These are phyloP conservation scores for Truncatella angustata DNA, from an alignment of 2,329 filamentous ascomycete genomes.

Conservation along the genomic window DNA sequence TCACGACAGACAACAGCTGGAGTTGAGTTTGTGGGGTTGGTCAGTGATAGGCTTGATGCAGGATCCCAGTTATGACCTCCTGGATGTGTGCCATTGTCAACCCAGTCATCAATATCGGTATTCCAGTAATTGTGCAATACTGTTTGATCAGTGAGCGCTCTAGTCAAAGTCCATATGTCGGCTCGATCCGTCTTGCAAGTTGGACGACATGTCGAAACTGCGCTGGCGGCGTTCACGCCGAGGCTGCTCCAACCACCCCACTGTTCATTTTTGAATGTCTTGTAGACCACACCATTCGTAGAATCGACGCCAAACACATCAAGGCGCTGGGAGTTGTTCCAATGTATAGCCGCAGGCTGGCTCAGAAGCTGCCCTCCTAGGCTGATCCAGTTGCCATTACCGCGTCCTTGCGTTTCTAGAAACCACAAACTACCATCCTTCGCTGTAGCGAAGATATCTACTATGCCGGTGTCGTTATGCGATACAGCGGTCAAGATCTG, in stretches of 20 bases:
- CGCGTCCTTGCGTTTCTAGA: not conserved
- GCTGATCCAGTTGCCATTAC: not conserved
- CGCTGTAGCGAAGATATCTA: not conserved
- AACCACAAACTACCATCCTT: not conserved
- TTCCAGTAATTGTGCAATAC: not conserved
- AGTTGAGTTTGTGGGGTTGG: not conserved
- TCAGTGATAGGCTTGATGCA: not conserved
- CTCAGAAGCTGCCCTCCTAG: not conserved
- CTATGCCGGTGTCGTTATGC: not conserved
- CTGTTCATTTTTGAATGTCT: not conserved
- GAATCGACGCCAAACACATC: not conserved
- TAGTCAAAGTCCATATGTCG: not conserved
- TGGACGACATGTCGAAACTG: not conserved
- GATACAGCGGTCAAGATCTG: not conserved
- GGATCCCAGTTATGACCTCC: not conserved
- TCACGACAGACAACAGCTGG: constrained; percentile 8
- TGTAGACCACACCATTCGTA: not conserved
- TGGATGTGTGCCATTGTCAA: not conserved
- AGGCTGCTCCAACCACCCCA: not conserved
- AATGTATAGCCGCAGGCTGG: not conserved
- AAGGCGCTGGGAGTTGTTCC: not conserved
- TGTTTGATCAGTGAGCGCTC: not conserved
- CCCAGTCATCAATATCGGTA: not conserved
- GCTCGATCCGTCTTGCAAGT: not conserved
- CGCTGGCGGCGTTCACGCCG: not conserved